Percentiles rank a stretch among this genome's conserved stretches.
Conservation (phyloP, 176 grass and related monocot genomes). For the Aegilops sharonensis region DNA sequence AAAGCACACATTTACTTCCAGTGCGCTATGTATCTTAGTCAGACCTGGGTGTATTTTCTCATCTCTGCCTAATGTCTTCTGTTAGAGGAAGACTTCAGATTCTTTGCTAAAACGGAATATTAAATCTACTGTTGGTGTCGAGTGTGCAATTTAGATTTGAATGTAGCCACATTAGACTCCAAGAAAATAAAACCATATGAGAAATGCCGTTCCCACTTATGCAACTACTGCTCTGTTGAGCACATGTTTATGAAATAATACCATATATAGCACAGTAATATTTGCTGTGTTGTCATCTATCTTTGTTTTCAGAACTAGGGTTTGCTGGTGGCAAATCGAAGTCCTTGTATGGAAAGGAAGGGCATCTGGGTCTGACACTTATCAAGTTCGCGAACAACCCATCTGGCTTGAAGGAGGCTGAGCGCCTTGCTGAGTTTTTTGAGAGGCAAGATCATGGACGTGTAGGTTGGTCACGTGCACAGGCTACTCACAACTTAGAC, state of each 20-base stretch:
- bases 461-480: conserved; percentile 59
- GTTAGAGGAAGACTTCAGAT: not conserved
- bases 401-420: conserved; percentile 83
- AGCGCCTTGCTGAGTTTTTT: conserved; percentile 67
- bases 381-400: conserved; percentile 72
- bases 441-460: conserved; percentile 74
- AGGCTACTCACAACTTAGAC: conserved; percentile 43
- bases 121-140: conserved; percentile 1
- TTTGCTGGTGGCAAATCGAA: conserved; percentile 85
- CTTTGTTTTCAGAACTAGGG: conserved; percentile 84
- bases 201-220: conserved; percentile 4
- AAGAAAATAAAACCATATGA: conserved; percentile 21
- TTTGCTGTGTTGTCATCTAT: conserved; percentile 42
- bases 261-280: conserved; percentile 39
- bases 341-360: conserved; percentile 91
- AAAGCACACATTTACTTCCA: conserved; percentile 16
- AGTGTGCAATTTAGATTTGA: conserved; percentile 29
- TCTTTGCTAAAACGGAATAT: conserved; percentile 16
- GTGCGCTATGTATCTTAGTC: not conserved
- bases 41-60: not conserved
- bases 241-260: conserved; percentile 35
- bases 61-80: not conserved
- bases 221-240: conserved; percentile 35
- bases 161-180: conserved; percentile 5
- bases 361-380: conserved; percentile 77